These are phyloP conservation scores for Thermothielavioides terrestris DNA, from an alignment of 495 filamentous ascomycete genomes.

Conservation along the genomic window DNA sequence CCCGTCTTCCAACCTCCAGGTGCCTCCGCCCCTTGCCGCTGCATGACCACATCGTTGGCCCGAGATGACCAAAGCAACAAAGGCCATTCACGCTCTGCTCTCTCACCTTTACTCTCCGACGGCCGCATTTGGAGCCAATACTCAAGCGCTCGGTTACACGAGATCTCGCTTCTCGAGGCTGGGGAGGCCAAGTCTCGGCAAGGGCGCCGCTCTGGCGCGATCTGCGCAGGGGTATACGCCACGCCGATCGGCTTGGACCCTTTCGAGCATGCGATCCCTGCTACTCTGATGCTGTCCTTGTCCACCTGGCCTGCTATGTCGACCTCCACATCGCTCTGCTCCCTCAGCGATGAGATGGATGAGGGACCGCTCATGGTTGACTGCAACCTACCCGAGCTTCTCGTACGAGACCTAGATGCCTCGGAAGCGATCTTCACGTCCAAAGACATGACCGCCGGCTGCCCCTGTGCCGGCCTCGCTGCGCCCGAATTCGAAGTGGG, in stretches of 20 bases:
- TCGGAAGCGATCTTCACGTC: constrained; percentile 32
- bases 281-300: constrained; percentile 11
- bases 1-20: neutral
- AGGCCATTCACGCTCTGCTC: neutral
- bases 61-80: neutral
- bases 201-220: constrained; percentile 10
- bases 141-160: constrained; percentile 22
- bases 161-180: constrained; percentile 11
- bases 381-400: constrained; percentile 38
- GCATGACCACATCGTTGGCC: constrained; percentile 5
- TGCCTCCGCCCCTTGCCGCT: neutral
- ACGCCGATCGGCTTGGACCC: constrained; percentile 20
- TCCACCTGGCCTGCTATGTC: neutral
- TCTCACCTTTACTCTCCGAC: constrained; percentile 3
- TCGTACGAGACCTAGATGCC: constrained; percentile 33
- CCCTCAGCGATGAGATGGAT: constrained; percentile 8
- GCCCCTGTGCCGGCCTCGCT: constrained; percentile 24
- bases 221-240: constrained; percentile 21
- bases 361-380: constrained; percentile 19
- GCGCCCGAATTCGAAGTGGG: constrained; percentile 15
- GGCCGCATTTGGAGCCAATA: constrained; percentile 15
- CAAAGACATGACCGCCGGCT: constrained; percentile 35
- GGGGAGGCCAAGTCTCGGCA: constrained; percentile 14
- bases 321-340: neutral
- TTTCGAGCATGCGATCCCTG: constrained; percentile 14